Evolutionary conservation across 345 rosid genomes (phyloP).

Genomic region (Linum trigynum): DNA sequence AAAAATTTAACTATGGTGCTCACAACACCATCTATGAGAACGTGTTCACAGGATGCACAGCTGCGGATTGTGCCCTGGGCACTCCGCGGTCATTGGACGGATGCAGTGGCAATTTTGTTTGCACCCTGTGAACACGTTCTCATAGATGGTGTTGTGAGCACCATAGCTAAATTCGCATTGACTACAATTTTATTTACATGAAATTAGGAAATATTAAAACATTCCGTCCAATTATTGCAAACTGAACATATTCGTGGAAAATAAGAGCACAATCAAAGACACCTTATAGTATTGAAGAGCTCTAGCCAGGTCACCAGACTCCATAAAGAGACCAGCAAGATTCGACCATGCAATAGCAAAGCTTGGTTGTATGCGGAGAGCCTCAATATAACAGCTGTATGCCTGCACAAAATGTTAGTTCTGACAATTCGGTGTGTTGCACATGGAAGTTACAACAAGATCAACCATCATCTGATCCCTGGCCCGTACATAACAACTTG

Average conservation of each 20-base stretch:
- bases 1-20: no score
- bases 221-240: not conserved
- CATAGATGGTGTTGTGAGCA: no score
- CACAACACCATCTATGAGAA: no score
- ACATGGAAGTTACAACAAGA: slow-evolving; percentile 68
- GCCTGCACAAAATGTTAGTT: slow-evolving; percentile 92
- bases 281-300: slow-evolving; percentile 98
- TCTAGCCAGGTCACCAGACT: slow-evolving; percentile 84
- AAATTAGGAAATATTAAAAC: no score
- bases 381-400: slow-evolving; percentile 90
- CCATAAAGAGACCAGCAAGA: slow-evolving; percentile 98
- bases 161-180: no score
- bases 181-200: no score
- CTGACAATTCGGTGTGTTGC: slow-evolving; percentile 61
- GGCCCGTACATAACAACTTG: slow-evolving; percentile 57
- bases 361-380: slow-evolving; percentile 86
- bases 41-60: no score
- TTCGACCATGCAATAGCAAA: slow-evolving; percentile 99
- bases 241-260: not conserved
- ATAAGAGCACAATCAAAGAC: slow-evolving; percentile 13
- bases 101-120: no score
- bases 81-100: no score
- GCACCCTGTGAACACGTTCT: no score
- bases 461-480: slow-evolving; percentile 72
- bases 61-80: no score